Evolutionary conservation across 371 early-diverging fungal species (phyloP).

Genomic region (Haplosporangium sp.): DNA sequence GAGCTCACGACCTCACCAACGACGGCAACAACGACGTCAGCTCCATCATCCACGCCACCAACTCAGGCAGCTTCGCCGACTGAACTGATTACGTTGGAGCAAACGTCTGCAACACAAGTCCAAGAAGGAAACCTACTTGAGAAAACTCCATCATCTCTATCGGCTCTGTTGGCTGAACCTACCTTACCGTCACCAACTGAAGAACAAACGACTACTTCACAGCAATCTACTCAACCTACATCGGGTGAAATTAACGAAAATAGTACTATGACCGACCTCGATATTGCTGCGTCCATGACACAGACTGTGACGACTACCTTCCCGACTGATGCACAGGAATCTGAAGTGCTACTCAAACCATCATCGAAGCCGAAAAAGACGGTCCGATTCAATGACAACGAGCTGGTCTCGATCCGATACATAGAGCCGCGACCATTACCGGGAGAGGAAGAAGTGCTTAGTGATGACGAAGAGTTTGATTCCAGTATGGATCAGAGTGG

Average conservation of each 20-base stretch:
- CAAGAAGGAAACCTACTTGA: no score
- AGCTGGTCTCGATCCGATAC: conserved; percentile 24
- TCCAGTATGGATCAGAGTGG: not conserved
- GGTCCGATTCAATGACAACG: conserved; percentile 35
- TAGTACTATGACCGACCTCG: no score
- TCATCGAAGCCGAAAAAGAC: conserved; percentile 20
- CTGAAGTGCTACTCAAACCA: not conserved
- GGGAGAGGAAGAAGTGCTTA: conserved; percentile 16
- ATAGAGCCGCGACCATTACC: conserved; percentile 18
- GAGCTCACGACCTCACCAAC: conserved; percentile 8
- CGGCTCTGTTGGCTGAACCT: no score
- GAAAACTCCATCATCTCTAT: no score
- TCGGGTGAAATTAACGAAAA: no score
- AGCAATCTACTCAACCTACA: no score
- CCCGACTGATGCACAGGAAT: not conserved
- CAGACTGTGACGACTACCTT: not conserved
- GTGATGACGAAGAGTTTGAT: not conserved
- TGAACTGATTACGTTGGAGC: no score
- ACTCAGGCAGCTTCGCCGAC: not conserved
- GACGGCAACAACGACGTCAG: not conserved
- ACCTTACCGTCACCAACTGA: no score
- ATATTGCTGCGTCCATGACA: not conserved
- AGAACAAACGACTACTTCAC: no score
- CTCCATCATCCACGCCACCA: not conserved
- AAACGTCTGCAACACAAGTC: no score